Evolutionary conservation across 2,329 filamentous ascomycete species (phyloP), one percentile per base, ranked within the genome.

Genomic region (Aspergillus unguis): DNA sequence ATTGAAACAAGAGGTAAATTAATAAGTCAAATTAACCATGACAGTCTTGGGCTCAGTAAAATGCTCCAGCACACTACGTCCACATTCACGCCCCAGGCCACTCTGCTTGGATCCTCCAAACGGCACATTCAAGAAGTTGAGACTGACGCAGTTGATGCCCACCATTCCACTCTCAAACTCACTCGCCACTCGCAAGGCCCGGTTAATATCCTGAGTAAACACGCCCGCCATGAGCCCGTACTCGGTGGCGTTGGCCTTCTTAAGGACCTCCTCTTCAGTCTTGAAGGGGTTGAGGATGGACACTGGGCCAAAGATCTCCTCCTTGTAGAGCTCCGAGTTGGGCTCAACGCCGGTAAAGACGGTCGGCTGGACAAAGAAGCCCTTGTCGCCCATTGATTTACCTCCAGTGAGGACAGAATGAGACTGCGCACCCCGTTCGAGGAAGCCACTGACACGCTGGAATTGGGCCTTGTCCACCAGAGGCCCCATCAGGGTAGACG

Each of bases 171-270:
- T 48, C 8, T 57, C 55, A 8, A 57, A 51, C 11, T 33, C 46
- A n/a, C 23, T 44, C 23, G 44, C 40, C 2, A 55, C 28, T 1
- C 53, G 44, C 50, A 58, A 4, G 5, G 55, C 55, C 29, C 37
- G 29, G 50, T 46, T 51, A 27, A 58, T 50, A 23, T 55, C 53
- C 31, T 53, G 37, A 6, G 55, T 57, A 11, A 57, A 57, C 1
- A 57, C 55, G 17, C 52, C 53, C 11, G 55, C 52, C 41, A 53
- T 55, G 2, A 57, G 40, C 7, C 55, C 55, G 28, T 55, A 57
- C 27, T 55, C 48, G 0, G 51, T 52, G 4, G 44, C 51, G 26
- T 57, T 57, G 1, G 54, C 54, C 41, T 49, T 52, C 5, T n/a
- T 9, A 8, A 57, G 17, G 6, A 52, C 52, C 6, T 57, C 54